Base-by-base conservation (phyloP, 495 filamentous ascomycete species). In the Delitschia confertaspora region DNA sequence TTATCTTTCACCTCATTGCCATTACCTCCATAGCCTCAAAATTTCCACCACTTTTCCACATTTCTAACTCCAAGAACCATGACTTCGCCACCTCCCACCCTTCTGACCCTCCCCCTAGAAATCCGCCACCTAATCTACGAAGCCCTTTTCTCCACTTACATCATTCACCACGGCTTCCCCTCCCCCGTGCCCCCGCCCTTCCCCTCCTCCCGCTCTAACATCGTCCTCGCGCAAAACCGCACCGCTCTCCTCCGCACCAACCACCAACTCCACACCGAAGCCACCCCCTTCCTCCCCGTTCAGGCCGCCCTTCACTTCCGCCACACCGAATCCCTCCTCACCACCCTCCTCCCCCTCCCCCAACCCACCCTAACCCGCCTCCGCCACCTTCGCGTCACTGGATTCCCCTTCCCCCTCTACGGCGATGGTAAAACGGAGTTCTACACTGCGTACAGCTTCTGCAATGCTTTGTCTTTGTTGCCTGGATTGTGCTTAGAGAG, bases 351-450 rank as follows among this genome's bases (percentile, higher is more conserved):
- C 14, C 42, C 32, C 18, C 27, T 51, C 8, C 37, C 38, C 16
- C 47, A 50, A 18, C 25, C 53, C 14, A 35, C 48, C 31, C 24
- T 51, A n/a, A 47, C 41, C 8, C 37, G 44, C 13, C 16, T 56
- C 33, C 42, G 53, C 16, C 34, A 48, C 33, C 36, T 56, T 5
- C 25, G 22, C 6, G 47, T 56, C 10, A 47, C 27, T 18, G 47
- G 38, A 2, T 56, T 47, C 29, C 47, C 53, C 1, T 56, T 51
- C 24, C 53, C 47, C 0, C 33, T 56, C 27, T 51, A 51, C 39
- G 13, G 24, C 1, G 25, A 14, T n/a, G 34, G 40, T 7, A 6
- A 30, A 23, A 4, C 23, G 7, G 20, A 45, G 10, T 51, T 37
- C 34, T 56, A 56, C 33, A 3, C 37, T 1, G 51, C 33, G 1